Evolutionary conservation across 805 yeast genomes (phyloP).

Genomic region (Yarrowia sp.): DNA sequence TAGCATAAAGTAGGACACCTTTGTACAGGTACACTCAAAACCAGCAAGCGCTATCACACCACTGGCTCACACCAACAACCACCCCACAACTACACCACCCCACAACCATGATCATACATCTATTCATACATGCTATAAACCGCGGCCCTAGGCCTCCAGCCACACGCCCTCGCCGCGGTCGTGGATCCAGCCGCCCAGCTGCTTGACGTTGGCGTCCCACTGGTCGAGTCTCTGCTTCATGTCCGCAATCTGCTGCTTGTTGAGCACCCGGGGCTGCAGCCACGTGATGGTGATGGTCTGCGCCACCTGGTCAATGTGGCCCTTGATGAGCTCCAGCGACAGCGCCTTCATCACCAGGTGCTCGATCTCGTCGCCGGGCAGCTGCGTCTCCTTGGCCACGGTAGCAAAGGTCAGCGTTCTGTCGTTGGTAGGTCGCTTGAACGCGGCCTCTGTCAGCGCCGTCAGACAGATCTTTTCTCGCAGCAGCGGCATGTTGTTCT

Average conservation of each 20-base stretch:
- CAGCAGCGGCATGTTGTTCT: slow-evolving; percentile 60
- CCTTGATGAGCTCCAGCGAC: slow-evolving; percentile 76
- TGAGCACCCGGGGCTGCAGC: slow-evolving; percentile 95
- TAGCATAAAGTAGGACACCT: not conserved
- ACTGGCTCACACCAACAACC: too few relatives aligned
- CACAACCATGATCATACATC: not conserved
- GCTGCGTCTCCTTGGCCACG: slow-evolving; percentile 67
- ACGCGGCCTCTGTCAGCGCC: slow-evolving; percentile 85
- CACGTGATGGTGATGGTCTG: slow-evolving; percentile 78
- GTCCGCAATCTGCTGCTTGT: slow-evolving; percentile 68
- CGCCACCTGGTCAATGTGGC: slow-evolving; percentile 85
- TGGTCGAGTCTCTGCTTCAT: slow-evolving; percentile 69
- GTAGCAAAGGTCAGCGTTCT: slow-evolving; percentile 71
- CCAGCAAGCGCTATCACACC: too few relatives aligned
- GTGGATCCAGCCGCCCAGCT: slow-evolving; percentile 60
- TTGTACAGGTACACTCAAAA: too few relatives aligned
- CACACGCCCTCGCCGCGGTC: slow-evolving; percentile 62
- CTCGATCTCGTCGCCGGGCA: slow-evolving; percentile 75
- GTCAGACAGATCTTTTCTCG: slow-evolving; percentile 89
- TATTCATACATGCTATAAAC: not conserved
- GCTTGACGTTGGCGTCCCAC: slow-evolving; percentile 77
- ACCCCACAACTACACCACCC: too few relatives aligned
- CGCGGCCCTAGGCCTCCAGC: slow-evolving; percentile 44
- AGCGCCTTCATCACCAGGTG: slow-evolving; percentile 88
- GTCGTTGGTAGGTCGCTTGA: slow-evolving; percentile 67